These are phyloP conservation scores for Moricandia arvensis DNA, from an alignment of 345 rosid species.

Conservation along the genomic window DNA sequence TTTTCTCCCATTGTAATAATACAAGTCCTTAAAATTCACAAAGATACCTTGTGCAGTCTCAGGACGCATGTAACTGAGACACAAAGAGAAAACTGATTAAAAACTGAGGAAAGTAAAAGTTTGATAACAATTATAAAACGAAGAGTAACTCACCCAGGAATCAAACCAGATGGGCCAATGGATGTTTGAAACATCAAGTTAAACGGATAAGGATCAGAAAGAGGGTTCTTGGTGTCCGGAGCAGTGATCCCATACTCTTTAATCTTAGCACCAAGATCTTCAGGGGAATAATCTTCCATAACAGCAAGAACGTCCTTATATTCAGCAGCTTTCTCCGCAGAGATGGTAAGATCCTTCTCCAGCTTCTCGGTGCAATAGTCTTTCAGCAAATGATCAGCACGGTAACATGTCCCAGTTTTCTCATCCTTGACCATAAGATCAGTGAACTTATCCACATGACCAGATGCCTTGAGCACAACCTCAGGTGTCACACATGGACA, in stretches of 20 bases:
- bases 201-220: slow-evolving; percentile 88
- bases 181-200: slow-evolving; percentile 97
- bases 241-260: slow-evolving; percentile 79
- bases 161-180: slow-evolving; percentile 89
- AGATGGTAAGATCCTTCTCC: slow-evolving; percentile 71
- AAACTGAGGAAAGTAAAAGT: background rate
- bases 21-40: slow-evolving; percentile 85
- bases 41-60: slow-evolving; percentile 99
- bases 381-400: slow-evolving; percentile 92
- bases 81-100: background rate
- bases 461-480: slow-evolving; percentile 89
- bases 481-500: slow-evolving; percentile 98
- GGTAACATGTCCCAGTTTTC: slow-evolving; percentile 74
- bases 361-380: slow-evolving; percentile 85
- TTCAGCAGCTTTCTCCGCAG: slow-evolving; percentile 77
- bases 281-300: slow-evolving; percentile 77
- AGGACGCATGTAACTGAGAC: slow-evolving; percentile 87
- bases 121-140: background rate
- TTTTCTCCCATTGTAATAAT: slow-evolving; percentile 86
- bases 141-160: slow-evolving; percentile 59
- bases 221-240: slow-evolving; percentile 77
- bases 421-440: slow-evolving; percentile 98
- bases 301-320: slow-evolving; percentile 71
- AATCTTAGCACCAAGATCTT: slow-evolving; percentile 76
- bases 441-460: slow-evolving; percentile 93